Percentiles rank a stretch among this genome's conserved stretches.
phyloP scores from a whole-genome alignment of 2,329 filamentous ascomycete species.

The Juglanconis sp. region DNA sequence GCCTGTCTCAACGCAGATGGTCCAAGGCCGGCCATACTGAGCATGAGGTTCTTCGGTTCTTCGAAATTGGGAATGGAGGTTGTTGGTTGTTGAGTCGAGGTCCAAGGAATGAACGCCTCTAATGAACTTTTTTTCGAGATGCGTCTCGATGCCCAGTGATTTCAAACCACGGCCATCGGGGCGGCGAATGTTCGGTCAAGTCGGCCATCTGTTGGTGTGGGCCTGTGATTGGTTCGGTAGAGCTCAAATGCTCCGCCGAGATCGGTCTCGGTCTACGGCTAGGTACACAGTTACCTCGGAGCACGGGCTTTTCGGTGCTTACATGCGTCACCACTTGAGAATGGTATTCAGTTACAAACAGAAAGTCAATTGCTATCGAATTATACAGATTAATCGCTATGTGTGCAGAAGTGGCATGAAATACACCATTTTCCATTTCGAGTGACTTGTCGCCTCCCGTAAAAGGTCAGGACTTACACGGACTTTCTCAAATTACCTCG shows the following conservation, averaged over 20 bases:
- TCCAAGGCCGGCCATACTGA: slow-evolving; percentile 61
- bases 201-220: neutral
- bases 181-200: neutral
- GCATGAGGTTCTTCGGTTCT: neutral
- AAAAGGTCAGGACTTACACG: neutral
- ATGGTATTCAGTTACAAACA: too few relatives aligned
- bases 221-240: too few relatives aligned
- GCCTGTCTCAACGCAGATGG: slow-evolving; percentile 73
- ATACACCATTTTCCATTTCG: neutral
- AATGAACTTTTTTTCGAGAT: slow-evolving; percentile 11
- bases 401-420: neutral
- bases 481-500: neutral
- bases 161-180: neutral
- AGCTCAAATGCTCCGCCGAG: too few relatives aligned
- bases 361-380: too few relatives aligned
- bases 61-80: neutral
- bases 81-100: neutral
- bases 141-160: neutral
- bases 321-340: too few relatives aligned
- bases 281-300: too few relatives aligned
- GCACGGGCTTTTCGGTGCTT: too few relatives aligned
- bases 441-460: neutral
- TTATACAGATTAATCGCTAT: too few relatives aligned
- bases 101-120: slow-evolving; percentile 9
- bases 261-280: too few relatives aligned